phyloP scores from a whole-genome alignment of 331 rosid genomes.

The Stylosanthes scabra region DNA sequence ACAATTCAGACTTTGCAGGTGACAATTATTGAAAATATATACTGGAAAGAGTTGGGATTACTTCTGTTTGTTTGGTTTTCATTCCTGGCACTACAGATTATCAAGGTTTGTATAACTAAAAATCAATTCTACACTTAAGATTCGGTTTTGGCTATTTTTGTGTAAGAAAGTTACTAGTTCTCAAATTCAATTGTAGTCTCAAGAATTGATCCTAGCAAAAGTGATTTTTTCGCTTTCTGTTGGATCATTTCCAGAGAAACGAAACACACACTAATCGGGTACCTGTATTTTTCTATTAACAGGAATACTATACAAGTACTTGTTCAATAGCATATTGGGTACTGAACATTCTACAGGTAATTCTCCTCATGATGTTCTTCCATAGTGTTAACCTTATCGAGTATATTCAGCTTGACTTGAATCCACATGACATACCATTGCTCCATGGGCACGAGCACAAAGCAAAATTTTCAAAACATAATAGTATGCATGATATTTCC shows the following conservation, averaged over 20 bases:
- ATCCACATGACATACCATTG: background rate
- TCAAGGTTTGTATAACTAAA: conserved; percentile 57
- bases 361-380: conserved; percentile 21
- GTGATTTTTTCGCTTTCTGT: too few species aligned
- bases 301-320: conserved; percentile 58
- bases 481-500: too few species aligned
- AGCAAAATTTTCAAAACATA: background rate
- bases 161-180: too few species aligned
- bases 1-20: conserved; percentile 56
- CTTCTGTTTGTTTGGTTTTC: conserved; percentile 89
- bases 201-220: too few species aligned
- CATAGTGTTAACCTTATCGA: conserved; percentile 11
- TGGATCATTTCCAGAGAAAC: too few species aligned
- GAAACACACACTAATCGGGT: background rate
- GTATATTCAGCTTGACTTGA: conserved; percentile 13
- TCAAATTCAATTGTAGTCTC: too few species aligned
- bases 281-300: conserved; percentile 33
- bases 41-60: conserved; percentile 91
- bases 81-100: conserved; percentile 78
- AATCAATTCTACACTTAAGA: background rate
- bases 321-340: conserved; percentile 82
- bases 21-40: conserved; percentile 67
- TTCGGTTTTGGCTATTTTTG: conserved; percentile 3
- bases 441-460: background rate
- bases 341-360: conserved; percentile 83